These are phyloP conservation scores for Aplosporella prunicola DNA, from an alignment of 2,329 filamentous ascomycete genomes.

Conservation along the genomic window DNA sequence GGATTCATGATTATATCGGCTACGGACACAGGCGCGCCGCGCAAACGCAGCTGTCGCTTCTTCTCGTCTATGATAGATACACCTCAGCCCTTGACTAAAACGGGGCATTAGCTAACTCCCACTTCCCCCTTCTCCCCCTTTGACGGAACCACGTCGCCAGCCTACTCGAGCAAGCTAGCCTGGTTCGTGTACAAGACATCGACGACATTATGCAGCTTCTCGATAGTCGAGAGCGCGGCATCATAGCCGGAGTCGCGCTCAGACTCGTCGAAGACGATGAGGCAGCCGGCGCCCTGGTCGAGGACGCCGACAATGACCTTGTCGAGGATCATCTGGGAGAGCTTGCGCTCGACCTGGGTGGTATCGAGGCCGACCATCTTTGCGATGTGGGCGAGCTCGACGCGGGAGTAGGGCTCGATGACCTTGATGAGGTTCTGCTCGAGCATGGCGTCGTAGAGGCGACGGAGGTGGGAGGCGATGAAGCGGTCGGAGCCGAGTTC, in stretches of 20 bases:
- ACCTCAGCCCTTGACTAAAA: no score
- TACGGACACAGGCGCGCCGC: no score
- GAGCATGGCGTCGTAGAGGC: conserved; percentile 95
- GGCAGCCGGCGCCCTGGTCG: conserved; percentile 92
- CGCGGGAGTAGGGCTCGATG: conserved; percentile 94
- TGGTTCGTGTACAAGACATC: conserved; percentile 98
- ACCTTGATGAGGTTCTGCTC: conserved; percentile 99
- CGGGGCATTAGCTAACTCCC: no score
- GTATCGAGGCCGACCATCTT: conserved; percentile 96
- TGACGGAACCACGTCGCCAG: no score
- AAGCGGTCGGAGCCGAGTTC: conserved; percentile 92
- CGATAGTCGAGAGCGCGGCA: conserved; percentile 85
- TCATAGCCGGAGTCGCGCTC: conserved; percentile 91
- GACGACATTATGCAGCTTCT: conserved; percentile 94
- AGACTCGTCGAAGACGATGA: conserved; percentile 95
- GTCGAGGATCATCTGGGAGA: conserved; percentile 99
- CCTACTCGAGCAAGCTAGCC: conserved; percentile 86
- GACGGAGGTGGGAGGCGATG: conserved; percentile 91
- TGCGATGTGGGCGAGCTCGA: conserved; percentile 93
- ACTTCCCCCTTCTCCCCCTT: no score
- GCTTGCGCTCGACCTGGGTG: conserved; percentile 92
- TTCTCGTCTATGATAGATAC: no score
- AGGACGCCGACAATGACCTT: conserved; percentile 97
- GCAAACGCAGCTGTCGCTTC: no score
- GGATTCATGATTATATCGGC: no score